phyloP scores from a whole-genome alignment of 768 basidiomycete species.

The Dacryopinax primogenitus region DNA sequence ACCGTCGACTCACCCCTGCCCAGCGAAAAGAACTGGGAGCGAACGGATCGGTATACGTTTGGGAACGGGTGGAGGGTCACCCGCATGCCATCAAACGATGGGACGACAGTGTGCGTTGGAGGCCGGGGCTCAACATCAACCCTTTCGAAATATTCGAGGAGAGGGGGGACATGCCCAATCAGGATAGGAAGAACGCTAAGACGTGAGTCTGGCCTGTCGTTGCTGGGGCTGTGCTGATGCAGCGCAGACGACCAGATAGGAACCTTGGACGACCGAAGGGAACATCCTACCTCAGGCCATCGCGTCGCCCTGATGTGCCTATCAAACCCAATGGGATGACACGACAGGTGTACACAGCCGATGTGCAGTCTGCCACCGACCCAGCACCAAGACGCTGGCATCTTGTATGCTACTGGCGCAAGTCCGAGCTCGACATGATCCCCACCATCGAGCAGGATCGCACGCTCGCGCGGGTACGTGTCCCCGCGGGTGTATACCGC shows the following conservation, averaged over 20 bases:
- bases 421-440: slow-evolving; percentile 5
- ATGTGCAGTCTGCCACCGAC: neutral
- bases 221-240: neutral
- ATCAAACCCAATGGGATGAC: slow-evolving; percentile 3
- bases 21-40: neutral
- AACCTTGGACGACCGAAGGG: slow-evolving; percentile 1
- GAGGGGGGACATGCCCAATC: neutral
- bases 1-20: neutral
- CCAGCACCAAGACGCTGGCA: neutral
- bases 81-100: neutral
- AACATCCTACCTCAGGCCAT: neutral
- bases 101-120: neutral
- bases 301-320: neutral
- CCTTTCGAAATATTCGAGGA: slow-evolving; percentile 5
- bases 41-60: neutral
- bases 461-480: neutral
- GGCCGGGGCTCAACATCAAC: neutral
- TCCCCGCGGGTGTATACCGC: neutral
- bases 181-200: slow-evolving; percentile 3
- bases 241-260: slow-evolving; percentile 2
- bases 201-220: neutral
- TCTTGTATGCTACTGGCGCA: neutral
- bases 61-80: slow-evolving; percentile 6
- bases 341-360: neutral
- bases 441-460: neutral